phyloP scores from a whole-genome alignment of 768 basidiomycete species.

The Steccherinum ochraceum region DNA sequence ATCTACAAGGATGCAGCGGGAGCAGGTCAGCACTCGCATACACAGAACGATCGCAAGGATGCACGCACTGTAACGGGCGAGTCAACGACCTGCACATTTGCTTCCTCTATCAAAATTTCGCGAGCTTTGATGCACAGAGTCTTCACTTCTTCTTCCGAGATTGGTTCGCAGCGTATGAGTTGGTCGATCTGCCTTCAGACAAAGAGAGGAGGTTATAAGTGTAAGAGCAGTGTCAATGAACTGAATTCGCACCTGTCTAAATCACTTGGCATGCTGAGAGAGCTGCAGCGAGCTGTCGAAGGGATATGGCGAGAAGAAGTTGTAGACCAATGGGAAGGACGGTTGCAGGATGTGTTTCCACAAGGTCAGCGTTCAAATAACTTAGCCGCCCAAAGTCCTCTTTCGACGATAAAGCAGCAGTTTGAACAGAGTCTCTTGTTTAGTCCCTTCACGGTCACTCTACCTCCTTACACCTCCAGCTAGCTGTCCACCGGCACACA shows the following conservation, averaged over 20 bases:
- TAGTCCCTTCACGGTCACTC: too few species aligned
- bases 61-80: constrained; percentile 85
- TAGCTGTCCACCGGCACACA: too few species aligned
- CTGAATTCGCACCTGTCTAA: constrained; percentile 41
- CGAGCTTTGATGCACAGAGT: constrained; percentile 91
- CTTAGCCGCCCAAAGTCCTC: background rate
- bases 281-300: background rate
- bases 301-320: background rate
- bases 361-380: too few species aligned
- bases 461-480: too few species aligned
- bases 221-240: constrained; percentile 19
- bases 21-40: background rate
- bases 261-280: constrained; percentile 42
- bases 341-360: too few species aligned
- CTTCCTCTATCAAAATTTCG: constrained; percentile 96
- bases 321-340: background rate
- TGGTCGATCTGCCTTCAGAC: constrained; percentile 84
- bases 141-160: constrained; percentile 95
- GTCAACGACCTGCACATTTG: constrained; percentile 94
- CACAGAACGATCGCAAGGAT: constrained; percentile 3
- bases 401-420: background rate
- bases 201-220: background rate
- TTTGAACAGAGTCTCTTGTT: background rate
- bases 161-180: constrained; percentile 87
- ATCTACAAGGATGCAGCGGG: constrained; percentile 40